Conservation (phyloP, 2,329 filamentous ascomycete genomes). For the Fusarium illudens region DNA sequence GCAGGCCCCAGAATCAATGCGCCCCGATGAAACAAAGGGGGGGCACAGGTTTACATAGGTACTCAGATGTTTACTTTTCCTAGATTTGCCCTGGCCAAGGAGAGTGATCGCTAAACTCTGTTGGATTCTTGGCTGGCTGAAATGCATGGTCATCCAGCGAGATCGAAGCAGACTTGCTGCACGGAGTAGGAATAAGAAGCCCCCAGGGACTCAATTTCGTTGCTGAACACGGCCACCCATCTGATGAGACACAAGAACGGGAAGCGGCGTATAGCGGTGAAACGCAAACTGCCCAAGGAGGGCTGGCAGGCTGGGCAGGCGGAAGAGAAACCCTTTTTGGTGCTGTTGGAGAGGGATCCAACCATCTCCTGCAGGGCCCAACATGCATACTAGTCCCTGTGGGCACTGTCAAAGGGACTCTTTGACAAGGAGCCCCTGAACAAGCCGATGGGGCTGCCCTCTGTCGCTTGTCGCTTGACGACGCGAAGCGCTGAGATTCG, state of each 20-base stretch:
- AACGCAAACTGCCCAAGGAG: conserved; percentile 27
- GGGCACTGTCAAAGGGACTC: conserved; percentile 5
- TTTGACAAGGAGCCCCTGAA: conserved; percentile 28
- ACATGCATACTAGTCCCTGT: conserved; percentile 37
- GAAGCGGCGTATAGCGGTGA: conserved; percentile 28
- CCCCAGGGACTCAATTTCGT: conserved; percentile 4
- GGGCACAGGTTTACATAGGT: conserved; percentile 10
- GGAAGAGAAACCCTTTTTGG: conserved; percentile 1
- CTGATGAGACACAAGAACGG: conserved; percentile 29
- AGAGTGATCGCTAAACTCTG: conserved; percentile 9
- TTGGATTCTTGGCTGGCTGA: conserved; percentile 5
- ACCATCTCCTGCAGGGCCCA: conserved; percentile 32
- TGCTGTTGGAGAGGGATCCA: conserved; percentile 1
- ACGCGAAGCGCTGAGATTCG: conserved; percentile 31
- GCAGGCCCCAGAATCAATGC: conserved; percentile 28
- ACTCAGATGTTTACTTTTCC: conserved; percentile 23
- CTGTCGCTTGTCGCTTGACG: conserved; percentile 25
- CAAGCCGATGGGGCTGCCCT: conserved; percentile 21
- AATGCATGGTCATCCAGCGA: neutral
- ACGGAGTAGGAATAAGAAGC: neutral
- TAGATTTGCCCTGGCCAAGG: conserved; percentile 23
- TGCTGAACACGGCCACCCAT: conserved; percentile 22
- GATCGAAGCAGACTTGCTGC: neutral
- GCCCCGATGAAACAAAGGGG: conserved; percentile 39
- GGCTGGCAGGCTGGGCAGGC: conserved; percentile 12